Percentiles rank a stretch among this genome's conserved stretches.
Evolutionary conservation across 2,329 filamentous ascomycete species (phyloP).

Genomic region (Harringtonia aguacate): DNA sequence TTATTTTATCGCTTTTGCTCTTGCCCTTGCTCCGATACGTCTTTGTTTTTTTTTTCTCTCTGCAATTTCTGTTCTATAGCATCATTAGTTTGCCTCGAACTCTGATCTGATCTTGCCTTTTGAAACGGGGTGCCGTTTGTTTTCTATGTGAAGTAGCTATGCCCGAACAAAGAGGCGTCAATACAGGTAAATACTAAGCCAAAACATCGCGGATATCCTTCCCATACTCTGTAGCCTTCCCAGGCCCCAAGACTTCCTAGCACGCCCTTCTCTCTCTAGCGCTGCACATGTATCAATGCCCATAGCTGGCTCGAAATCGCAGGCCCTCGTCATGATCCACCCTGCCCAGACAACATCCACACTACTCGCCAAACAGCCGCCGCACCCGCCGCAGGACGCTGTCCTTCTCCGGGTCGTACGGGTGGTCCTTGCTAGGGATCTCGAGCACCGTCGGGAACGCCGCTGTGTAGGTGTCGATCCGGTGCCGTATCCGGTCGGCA

Average conservation of each 20-base stretch:
- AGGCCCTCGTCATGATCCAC: neutral
- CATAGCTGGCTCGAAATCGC: neutral
- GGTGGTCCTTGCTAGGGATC: constrained; percentile 97
- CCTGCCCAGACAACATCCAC: neutral
- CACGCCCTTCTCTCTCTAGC: neutral
- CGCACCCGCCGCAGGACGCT: constrained; percentile 84
- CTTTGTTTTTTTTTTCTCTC: neutral
- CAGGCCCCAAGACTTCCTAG: neutral
- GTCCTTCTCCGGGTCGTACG: constrained; percentile 98
- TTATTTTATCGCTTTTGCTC: neutral
- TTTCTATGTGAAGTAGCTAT: constrained; percentile 2
- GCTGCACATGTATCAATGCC: too few relatives aligned
- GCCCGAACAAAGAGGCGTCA: too few relatives aligned
- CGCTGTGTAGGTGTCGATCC: constrained; percentile 83
- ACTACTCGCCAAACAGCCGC: constrained; percentile 56
- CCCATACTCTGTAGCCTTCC: too few relatives aligned
- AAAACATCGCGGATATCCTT: neutral
- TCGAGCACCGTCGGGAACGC: constrained; percentile 95
- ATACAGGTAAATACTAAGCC: neutral
- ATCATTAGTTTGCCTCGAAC: neutral
- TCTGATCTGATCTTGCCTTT: neutral
- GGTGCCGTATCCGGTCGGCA: constrained; percentile 84
- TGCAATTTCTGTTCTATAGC: too few relatives aligned
- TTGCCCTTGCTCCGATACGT: neutral
- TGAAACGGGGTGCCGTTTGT: neutral